Base-by-base conservation (phyloP, 805 yeast species). In the Metahyphopichia silvanorum region DNA sequence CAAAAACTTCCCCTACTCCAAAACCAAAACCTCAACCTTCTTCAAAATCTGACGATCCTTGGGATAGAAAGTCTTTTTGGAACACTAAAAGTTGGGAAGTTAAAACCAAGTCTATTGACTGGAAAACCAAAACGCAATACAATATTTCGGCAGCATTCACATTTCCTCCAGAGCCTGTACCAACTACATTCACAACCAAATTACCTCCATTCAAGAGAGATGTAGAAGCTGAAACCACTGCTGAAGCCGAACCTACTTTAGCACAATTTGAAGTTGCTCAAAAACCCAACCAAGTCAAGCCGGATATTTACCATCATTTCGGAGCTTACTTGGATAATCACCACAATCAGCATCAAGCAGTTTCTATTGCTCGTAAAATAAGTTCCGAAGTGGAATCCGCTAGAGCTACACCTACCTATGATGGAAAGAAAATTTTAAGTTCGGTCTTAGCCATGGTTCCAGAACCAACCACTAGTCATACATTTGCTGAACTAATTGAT, bases 161-260 rank as follows among this genome's bases (percentile, higher is more conserved):
- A 20, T 20, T 20, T 8, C 7, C 21, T 10, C 21, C 10, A 8
- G 9, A 7, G 21, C 9, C 10, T 8, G 7, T 20, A 20, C 16
- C 9, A 14, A 25, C 9, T 25, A 10, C 25, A 10, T 10, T 10
- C 13, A 12, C 9, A 5, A 25, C 16, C n/a, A 25, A n/a, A 8
- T 4, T 16, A 5, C 13, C 27, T 15, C 9, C 15, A 16, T 29
- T 20, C 3, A 39, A 39, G 9, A 28, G 25, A 5, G 43, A 38
- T 6, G 30, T 11, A 5, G 28, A 5, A 17, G 18, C 28, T 14
- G 10, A 16, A n/a, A 12, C 8, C 5, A 25, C 28, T 17, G 13
- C 30, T n/a, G 22, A 14, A n/a, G 23, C 31, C 13, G 4, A 13
- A 13, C 18, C 15, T 2, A 2, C 10, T 15, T 16, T n/a, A 2